A percentile compares a stretch with the other conserved stretches of the same genome.
Evolutionary conservation across 2,329 filamentous ascomycete species (phyloP).

Genomic region (Dothistroma septosporum): DNA sequence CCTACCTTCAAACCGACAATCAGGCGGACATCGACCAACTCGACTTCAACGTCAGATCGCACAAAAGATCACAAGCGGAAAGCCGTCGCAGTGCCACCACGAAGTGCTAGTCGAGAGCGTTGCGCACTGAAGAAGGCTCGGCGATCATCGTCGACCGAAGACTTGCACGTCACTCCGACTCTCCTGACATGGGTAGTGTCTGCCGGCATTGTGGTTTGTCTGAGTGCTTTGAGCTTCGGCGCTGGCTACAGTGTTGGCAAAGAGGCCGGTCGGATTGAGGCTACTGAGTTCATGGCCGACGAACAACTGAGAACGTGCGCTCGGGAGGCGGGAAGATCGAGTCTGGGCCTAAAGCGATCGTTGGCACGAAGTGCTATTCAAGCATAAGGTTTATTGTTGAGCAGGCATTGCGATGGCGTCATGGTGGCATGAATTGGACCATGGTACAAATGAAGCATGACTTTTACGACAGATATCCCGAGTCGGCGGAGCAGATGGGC

Average conservation of each 20-base stretch:
- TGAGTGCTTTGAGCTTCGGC: conserved; percentile 61
- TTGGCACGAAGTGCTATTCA: conserved; percentile 32
- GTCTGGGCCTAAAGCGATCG: conserved; percentile 32
- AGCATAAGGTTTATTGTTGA: conserved; percentile 14
- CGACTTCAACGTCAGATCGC: conserved; percentile 29
- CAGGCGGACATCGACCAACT: conserved; percentile 29
- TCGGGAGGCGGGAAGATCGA: conserved; percentile 30
- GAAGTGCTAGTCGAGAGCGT: conserved; percentile 43
- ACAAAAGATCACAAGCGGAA: conserved; percentile 44
- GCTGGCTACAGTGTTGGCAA: conserved; percentile 60
- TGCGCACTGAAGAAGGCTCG: conserved; percentile 44
- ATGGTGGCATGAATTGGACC: not conserved
- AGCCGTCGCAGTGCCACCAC: conserved; percentile 30
- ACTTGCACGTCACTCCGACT: conserved; percentile 51
- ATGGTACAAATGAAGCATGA: conserved; percentile 1
- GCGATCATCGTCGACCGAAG: conserved; percentile 28
- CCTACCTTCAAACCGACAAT: conserved; percentile 37
- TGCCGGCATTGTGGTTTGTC: conserved; percentile 60
- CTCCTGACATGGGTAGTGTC: conserved; percentile 63
- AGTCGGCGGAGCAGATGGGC: not conserved
- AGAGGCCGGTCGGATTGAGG: conserved; percentile 38
- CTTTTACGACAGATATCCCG: conserved; percentile 3
- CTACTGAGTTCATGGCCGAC: conserved; percentile 20
- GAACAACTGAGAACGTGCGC: conserved; percentile 30
- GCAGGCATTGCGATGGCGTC: conserved; percentile 10